Conservation (phyloP, 352 stramenopile genomes). For the Globisporangium okanoganense region DNA sequence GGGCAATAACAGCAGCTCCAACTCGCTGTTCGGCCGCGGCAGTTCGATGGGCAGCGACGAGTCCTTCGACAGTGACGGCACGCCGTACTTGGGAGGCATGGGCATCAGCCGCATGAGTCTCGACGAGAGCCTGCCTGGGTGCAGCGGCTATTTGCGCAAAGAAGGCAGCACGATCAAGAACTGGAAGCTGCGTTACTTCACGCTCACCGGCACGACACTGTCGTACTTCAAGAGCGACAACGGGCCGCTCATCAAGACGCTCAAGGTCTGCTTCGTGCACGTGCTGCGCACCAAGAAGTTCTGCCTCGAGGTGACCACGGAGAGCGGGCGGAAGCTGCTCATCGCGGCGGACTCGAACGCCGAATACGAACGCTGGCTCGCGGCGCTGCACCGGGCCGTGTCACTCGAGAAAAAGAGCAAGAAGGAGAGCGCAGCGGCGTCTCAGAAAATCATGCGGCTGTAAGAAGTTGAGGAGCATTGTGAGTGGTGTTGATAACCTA, state of each 20-base stretch:
- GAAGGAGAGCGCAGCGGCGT: not conserved
- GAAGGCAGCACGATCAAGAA: slow-evolving; percentile 80
- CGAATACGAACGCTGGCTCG: slow-evolving; percentile 19
- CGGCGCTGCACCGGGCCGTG: slow-evolving; percentile 54
- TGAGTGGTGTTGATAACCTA: not conserved
- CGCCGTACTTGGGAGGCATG: not conserved
- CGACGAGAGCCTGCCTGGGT: slow-evolving; percentile 21
- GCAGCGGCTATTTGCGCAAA: slow-evolving; percentile 76
- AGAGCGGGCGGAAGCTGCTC: slow-evolving; percentile 68
- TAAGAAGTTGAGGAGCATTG: not conserved
- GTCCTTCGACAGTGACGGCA: slow-evolving; percentile 5
- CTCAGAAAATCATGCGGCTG: slow-evolving; percentile 12
- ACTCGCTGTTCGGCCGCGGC: not conserved
- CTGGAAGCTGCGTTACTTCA: slow-evolving; percentile 85
- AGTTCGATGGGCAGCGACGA: slow-evolving; percentile 17
- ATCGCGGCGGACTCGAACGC: slow-evolving; percentile 32
- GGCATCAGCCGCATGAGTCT: slow-evolving; percentile 9
- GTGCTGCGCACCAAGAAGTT: slow-evolving; percentile 59
- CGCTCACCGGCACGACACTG: slow-evolving; percentile 63
- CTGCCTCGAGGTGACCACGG: slow-evolving; percentile 74
- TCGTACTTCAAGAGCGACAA: slow-evolving; percentile 86
- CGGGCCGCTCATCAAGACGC: slow-evolving; percentile 54
- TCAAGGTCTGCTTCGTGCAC: slow-evolving; percentile 68
- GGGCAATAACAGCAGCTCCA: not conserved
- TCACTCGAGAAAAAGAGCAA: slow-evolving; percentile 37